Conservation (phyloP, 192 early-diverging fungal species). For the Thoreauomyces humboldtii region DNA sequence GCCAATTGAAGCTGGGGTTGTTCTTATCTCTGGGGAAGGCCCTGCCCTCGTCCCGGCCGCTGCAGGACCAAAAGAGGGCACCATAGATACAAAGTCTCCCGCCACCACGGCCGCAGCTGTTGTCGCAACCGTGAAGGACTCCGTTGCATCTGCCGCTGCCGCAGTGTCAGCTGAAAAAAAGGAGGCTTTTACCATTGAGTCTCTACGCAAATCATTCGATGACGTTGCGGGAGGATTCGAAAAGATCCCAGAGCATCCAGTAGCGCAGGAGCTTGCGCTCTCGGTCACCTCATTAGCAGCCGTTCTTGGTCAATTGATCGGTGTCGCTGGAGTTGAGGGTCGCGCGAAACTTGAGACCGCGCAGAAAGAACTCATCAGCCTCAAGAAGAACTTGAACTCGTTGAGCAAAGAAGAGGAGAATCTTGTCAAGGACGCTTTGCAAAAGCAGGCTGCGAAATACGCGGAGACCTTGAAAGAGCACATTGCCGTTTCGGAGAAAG, state of each 20-base stretch:
- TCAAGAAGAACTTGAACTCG: conserved; percentile 11
- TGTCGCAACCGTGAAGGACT: not conserved
- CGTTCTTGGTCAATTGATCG: conserved; percentile 9
- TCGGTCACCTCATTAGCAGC: conserved; percentile 8
- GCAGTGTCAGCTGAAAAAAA: no score
- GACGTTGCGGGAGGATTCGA: conserved; percentile 1
- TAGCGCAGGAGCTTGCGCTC: not conserved
- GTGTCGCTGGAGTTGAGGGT: not conserved
- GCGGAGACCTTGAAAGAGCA: conserved; percentile 46
- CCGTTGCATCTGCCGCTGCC: not conserved
- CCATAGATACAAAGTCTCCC: not conserved
- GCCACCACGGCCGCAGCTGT: not conserved
- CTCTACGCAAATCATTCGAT: not conserved
- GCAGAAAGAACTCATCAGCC: conserved; percentile 8
- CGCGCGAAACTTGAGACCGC: conserved; percentile 14
- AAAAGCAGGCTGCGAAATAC: conserved; percentile 46
- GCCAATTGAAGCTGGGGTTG: conserved; percentile 5
- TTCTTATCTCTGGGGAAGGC: not conserved
- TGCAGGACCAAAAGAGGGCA: conserved; percentile 1
- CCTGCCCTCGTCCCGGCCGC: not conserved
- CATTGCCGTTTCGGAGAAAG: conserved; percentile 46
- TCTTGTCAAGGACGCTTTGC: conserved; percentile 42
- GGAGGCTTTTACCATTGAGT: not conserved
- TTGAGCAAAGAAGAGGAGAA: conserved; percentile 31
- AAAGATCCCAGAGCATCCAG: not conserved